A percentile compares a stretch with the other conserved stretches of the same genome.
phyloP scores from a whole-genome alignment of 176 grass and related monocot species.

The Carex littledalei region DNA sequence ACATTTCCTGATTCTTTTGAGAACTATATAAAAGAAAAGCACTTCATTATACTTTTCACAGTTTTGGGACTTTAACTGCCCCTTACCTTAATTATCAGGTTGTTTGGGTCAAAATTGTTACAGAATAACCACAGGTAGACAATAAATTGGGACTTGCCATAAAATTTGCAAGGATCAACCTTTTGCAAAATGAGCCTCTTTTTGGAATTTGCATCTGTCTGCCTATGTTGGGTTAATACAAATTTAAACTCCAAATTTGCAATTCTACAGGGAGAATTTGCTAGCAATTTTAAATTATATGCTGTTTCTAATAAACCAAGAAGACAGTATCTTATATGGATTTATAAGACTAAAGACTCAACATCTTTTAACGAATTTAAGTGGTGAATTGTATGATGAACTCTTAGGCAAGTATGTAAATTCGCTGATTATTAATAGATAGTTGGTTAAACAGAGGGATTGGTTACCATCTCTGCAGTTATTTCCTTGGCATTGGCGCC shows the following conservation, averaged over 20 bases:
- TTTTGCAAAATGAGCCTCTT: neutral
- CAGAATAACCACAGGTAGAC: neutral
- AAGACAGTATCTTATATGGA: neutral
- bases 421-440: neutral
- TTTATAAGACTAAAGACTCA: neutral
- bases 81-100: neutral
- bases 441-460: neutral
- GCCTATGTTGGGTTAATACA: neutral
- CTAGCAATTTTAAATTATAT: neutral
- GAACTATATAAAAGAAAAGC: constrained; percentile 48
- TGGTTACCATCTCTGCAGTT: constrained; percentile 62
- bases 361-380: neutral
- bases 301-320: neutral
- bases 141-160: neutral
- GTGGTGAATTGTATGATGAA: neutral
- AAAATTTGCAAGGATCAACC: neutral
- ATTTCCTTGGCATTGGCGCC: constrained; percentile 47
- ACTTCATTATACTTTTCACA: neutral
- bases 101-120: neutral
- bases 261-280: neutral
- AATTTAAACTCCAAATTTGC: neutral
- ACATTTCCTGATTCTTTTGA: constrained; percentile 62
- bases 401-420: neutral
- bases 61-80: neutral
- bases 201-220: neutral